These are phyloP conservation scores for Oxytropis ochrocephala DNA, from an alignment of 306 rosid species.

Conservation along the genomic window DNA sequence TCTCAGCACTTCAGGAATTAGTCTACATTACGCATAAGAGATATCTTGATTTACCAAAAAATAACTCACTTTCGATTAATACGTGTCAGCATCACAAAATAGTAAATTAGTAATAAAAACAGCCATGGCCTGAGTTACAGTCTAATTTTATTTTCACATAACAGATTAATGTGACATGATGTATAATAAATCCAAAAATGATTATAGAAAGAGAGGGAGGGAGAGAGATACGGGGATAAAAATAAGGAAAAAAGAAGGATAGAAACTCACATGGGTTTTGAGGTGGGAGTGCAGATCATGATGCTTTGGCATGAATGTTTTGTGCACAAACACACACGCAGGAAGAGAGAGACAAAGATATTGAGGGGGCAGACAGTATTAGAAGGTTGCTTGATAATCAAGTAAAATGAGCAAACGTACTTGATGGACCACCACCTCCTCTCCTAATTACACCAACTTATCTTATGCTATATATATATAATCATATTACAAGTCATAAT, in stretches of 20 bases:
- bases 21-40: too few species aligned
- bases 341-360: conserved; percentile 34
- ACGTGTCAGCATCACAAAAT: neutral
- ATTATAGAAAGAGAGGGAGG: conserved; percentile 9
- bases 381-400: conserved; percentile 73
- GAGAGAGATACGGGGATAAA: conserved; percentile 8
- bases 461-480: neutral
- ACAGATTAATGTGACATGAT: neutral
- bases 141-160: neutral
- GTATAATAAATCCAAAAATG: neutral
- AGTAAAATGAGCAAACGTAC: conserved; percentile 73
- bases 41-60: too few species aligned
- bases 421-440: conserved; percentile 87
- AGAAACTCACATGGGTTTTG: conserved; percentile 75
- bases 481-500: conserved; percentile 12
- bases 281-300: conserved; percentile 76
- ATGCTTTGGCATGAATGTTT: conserved; percentile 80
- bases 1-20: too few species aligned
- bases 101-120: conserved; percentile 23
- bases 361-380: conserved; percentile 16
- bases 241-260: conserved; percentile 35
- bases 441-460: conserved; percentile 30
- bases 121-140: conserved; percentile 22
- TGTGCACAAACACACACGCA: neutral
- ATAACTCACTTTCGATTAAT: neutral